Percentiles rank a stretch among this genome's conserved stretches.
Evolutionary conservation across 306 rosid species (phyloP).

Genomic region (Gleditsia sinensis): DNA sequence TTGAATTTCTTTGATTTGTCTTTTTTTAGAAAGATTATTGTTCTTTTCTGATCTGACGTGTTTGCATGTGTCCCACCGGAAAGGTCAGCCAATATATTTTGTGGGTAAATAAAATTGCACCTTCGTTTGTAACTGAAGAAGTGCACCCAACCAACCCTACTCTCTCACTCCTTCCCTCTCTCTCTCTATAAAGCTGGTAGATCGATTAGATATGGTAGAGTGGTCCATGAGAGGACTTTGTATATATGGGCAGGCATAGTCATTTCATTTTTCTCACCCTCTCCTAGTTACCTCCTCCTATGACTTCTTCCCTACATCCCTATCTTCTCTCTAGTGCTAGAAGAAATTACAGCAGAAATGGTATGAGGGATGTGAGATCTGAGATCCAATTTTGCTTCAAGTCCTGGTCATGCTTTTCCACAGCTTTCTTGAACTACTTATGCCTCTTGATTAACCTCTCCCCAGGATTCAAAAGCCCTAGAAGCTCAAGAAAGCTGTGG

Average conservation of each 20-base stretch:
- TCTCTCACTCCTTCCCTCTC: constrained; percentile 17
- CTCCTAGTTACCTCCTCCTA: neutral
- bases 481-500: constrained; percentile 99
- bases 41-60: constrained; percentile 52
- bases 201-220: constrained; percentile 64
- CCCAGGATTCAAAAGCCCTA: constrained; percentile 31
- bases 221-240: constrained; percentile 68
- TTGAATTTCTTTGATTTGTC: constrained; percentile 34
- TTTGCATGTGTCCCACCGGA: constrained; percentile 64
- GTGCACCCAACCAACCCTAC: no score
- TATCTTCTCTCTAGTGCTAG: constrained; percentile 19
- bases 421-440: constrained; percentile 99
- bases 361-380: no score
- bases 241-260: constrained; percentile 46
- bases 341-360: no score
- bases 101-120: constrained; percentile 48
- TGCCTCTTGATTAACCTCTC: constrained; percentile 25
- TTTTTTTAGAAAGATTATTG: constrained; percentile 41
- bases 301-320: constrained; percentile 4
- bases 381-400: constrained; percentile 35
- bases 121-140: constrained; percentile 44
- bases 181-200: constrained; percentile 72
- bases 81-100: constrained; percentile 61
- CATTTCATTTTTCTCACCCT: constrained; percentile 13
- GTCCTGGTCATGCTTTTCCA: constrained; percentile 95